A percentile compares a stretch with the other conserved stretches of the same genome.
phyloP scores from a whole-genome alignment of 306 rosid species.

The Parietaria judaica region DNA sequence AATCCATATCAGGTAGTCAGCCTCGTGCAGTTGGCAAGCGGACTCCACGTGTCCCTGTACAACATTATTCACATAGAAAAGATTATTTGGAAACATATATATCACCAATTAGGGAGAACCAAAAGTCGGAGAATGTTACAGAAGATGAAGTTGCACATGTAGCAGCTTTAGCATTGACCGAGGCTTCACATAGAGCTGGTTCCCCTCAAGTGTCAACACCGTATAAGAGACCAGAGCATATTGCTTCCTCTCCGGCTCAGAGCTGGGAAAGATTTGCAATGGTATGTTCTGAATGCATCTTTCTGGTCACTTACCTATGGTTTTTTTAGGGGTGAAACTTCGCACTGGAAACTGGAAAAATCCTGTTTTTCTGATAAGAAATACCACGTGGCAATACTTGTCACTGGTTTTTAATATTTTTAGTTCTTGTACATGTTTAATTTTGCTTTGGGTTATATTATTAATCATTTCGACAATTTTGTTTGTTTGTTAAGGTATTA shows the following conservation, averaged over 20 bases:
- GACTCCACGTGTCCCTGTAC: constrained; percentile 68
- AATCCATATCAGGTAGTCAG: constrained; percentile 40
- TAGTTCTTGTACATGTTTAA: no score
- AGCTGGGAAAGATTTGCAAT: constrained; percentile 52
- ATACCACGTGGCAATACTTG: no score
- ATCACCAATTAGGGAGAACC: constrained; percentile 36
- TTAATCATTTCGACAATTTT: no score
- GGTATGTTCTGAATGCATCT: constrained; percentile 23
- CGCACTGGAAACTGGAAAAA: no score
- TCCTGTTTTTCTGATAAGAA: no score
- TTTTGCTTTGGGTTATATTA: no score
- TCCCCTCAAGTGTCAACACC: constrained; percentile 49
- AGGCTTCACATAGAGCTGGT: constrained; percentile 62
- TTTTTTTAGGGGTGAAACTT: no score
- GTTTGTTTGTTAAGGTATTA: no score
- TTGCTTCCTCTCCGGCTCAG: constrained; percentile 33
- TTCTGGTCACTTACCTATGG: neutral
- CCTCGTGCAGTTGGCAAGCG: constrained; percentile 79
- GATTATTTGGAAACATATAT: constrained; percentile 32
- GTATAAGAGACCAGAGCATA: constrained; percentile 30
- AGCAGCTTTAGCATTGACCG: constrained; percentile 51
- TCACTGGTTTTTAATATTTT: no score
- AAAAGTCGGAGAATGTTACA: constrained; percentile 39
- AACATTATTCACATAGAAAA: constrained; percentile 31
- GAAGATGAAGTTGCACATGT: constrained; percentile 51